phyloP scores from a whole-genome alignment of 495 filamentous ascomycete species.

The Talaromyces stipitatus region DNA sequence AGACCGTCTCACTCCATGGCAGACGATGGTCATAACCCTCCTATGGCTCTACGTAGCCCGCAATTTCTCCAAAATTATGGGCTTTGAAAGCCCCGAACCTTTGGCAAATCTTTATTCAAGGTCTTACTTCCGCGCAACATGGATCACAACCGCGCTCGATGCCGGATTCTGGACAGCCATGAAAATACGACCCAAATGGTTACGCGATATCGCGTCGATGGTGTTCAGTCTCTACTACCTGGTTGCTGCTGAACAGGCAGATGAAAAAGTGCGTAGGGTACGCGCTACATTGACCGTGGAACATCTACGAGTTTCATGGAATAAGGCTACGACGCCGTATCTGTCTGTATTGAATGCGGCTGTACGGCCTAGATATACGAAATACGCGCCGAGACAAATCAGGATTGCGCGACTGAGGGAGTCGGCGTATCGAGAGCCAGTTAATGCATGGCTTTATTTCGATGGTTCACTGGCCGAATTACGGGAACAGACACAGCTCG shows the following conservation, averaged over 20 bases:
- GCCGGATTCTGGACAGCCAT: slow-evolving; percentile 98
- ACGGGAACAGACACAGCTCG: slow-evolving; percentile 66
- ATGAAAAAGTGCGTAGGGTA: slow-evolving; percentile 94
- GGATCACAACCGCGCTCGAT: slow-evolving; percentile 90
- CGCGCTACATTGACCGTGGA: slow-evolving; percentile 80
- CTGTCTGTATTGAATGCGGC: slow-evolving; percentile 60
- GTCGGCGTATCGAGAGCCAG: slow-evolving; percentile 73
- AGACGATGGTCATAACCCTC: slow-evolving; percentile 78
- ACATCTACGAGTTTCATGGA: slow-evolving; percentile 90
- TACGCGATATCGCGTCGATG: slow-evolving; percentile 73
- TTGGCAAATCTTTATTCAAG: slow-evolving; percentile 89
- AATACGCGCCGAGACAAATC: slow-evolving; percentile 70
- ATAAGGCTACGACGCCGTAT: slow-evolving; percentile 84
- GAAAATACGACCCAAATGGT: slow-evolving; percentile 74
- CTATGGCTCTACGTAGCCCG: slow-evolving; percentile 86
- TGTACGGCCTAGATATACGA: slow-evolving; percentile 69
- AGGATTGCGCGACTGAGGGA: slow-evolving; percentile 71
- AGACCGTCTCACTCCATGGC: slow-evolving; percentile 72
- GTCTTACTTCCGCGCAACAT: slow-evolving; percentile 96
- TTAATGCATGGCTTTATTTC: slow-evolving; percentile 89
- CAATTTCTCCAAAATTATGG: slow-evolving; percentile 87
- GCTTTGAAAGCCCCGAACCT: slow-evolving; percentile 87
- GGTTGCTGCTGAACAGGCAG: slow-evolving; percentile 85
- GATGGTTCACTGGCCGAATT: slow-evolving; percentile 76
- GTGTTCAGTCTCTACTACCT: slow-evolving; percentile 85